Conservation (phyloP, 345 rosid genomes). For the Eucalyptus curtisii region DNA sequence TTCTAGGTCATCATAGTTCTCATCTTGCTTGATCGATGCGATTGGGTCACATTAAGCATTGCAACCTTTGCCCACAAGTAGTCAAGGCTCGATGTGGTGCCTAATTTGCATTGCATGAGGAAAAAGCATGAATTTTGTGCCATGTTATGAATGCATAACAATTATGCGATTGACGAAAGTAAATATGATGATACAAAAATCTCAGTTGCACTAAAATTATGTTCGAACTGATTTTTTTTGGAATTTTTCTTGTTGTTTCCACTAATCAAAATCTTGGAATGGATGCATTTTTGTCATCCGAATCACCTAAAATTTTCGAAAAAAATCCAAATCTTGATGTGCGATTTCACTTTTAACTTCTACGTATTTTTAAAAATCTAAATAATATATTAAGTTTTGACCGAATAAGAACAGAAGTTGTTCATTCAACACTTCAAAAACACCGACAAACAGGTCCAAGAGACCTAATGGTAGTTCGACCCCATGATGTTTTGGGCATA, state of each 20-base stretch:
- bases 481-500: background rate
- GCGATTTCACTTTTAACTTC: background rate
- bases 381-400: background rate
- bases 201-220: background rate
- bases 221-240: background rate
- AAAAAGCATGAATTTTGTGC: background rate
- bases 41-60: background rate
- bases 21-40: background rate
- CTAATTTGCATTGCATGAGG: background rate
- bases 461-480: background rate
- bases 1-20: background rate
- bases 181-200: background rate
- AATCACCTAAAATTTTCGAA: background rate
- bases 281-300: background rate
- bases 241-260: rapidly evolving
- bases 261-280: background rate
- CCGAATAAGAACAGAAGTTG: background rate
- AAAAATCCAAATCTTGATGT: background rate
- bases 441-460: background rate
- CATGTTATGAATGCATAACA: background rate
- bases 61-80: background rate
- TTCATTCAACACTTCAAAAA: background rate
- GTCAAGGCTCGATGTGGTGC: background rate
- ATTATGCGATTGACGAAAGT: background rate
- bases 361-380: background rate